Evolutionary conservation across 2,329 filamentous ascomycete species (phyloP).

Genomic region (Phoma sp.): DNA sequence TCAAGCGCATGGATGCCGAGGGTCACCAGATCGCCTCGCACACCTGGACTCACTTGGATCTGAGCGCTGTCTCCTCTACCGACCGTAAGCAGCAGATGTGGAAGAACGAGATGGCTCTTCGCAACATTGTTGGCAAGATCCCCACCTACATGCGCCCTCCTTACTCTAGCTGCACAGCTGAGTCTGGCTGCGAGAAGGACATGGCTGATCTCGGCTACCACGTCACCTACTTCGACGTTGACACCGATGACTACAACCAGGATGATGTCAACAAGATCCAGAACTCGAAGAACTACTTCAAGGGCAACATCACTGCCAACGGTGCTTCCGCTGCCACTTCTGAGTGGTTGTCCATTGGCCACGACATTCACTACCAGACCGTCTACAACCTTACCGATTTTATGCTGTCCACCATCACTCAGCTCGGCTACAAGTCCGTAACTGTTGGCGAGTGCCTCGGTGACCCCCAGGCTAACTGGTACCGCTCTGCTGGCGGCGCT

Average conservation of each 20-base stretch:
- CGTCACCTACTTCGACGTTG: slow-evolving; percentile 66
- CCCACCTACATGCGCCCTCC: slow-evolving; percentile 62
- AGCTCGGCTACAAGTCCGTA: slow-evolving; percentile 52
- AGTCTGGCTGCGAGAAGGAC: slow-evolving; percentile 49
- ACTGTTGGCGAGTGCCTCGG: slow-evolving; percentile 57
- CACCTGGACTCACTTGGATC: slow-evolving; percentile 61
- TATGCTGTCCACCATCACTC: slow-evolving; percentile 51
- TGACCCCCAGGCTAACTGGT: slow-evolving; percentile 56
- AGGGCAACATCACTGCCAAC: slow-evolving; percentile 49
- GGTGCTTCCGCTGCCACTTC: slow-evolving; percentile 30
- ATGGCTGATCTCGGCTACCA: slow-evolving; percentile 61
- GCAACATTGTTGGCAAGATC: slow-evolving; percentile 62
- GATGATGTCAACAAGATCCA: slow-evolving; percentile 55
- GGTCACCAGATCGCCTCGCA: slow-evolving; percentile 68
- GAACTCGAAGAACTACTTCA: slow-evolving; percentile 62
- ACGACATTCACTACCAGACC: slow-evolving; percentile 56
- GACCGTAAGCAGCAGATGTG: slow-evolving; percentile 57
- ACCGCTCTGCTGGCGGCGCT: slow-evolving; percentile 49
- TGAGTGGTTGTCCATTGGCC: slow-evolving; percentile 61
- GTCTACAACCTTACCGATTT: slow-evolving; percentile 52
- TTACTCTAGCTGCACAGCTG: slow-evolving; percentile 54
- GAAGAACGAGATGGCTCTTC: slow-evolving; percentile 62
- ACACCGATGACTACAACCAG: slow-evolving; percentile 67
- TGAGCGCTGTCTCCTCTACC: slow-evolving; percentile 52
- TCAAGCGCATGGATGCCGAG: slow-evolving; percentile 61